These are phyloP conservation scores for Trichoderma gamsii DNA, from an alignment of 495 filamentous ascomycete genomes.

Conservation along the genomic window DNA sequence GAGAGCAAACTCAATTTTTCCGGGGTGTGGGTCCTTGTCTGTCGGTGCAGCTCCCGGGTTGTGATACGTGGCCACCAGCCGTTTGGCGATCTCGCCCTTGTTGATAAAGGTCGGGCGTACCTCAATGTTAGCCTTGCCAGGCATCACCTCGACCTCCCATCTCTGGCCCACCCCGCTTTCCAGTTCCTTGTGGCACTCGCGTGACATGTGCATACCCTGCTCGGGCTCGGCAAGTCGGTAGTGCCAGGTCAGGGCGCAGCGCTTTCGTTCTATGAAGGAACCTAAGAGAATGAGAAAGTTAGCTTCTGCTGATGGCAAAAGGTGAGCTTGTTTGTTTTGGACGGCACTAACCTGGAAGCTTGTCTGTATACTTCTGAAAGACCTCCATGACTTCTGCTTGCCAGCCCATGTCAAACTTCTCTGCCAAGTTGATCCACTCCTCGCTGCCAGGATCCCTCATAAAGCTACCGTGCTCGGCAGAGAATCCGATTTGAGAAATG, in stretches of 20 bases:
- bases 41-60: slow-evolving; percentile 20
- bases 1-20: slow-evolving; percentile 70
- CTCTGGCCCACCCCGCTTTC: slow-evolving; percentile 64
- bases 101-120: slow-evolving; percentile 95
- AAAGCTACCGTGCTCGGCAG: slow-evolving; percentile 93
- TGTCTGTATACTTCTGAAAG: slow-evolving; percentile 79
- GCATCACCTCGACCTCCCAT: slow-evolving; percentile 90
- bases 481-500: slow-evolving; percentile 76
- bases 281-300: slow-evolving; percentile 38
- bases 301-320: slow-evolving; percentile 18
- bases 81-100: slow-evolving; percentile 87
- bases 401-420: slow-evolving; percentile 81
- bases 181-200: slow-evolving; percentile 69
- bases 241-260: slow-evolving; percentile 92
- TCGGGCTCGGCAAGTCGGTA: slow-evolving; percentile 86
- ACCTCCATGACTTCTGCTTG: slow-evolving; percentile 70
- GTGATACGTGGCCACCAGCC: slow-evolving; percentile 62
- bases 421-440: slow-evolving; percentile 81
- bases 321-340: neutral
- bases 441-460: slow-evolving; percentile 66
- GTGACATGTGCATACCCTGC: slow-evolving; percentile 66
- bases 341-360: slow-evolving; percentile 57
- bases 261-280: slow-evolving; percentile 87
- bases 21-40: slow-evolving; percentile 27
- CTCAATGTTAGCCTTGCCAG: slow-evolving; percentile 91